Base-by-base conservation (phyloP, 768 basidiomycete species). In the Phylloporus sp. region DNA sequence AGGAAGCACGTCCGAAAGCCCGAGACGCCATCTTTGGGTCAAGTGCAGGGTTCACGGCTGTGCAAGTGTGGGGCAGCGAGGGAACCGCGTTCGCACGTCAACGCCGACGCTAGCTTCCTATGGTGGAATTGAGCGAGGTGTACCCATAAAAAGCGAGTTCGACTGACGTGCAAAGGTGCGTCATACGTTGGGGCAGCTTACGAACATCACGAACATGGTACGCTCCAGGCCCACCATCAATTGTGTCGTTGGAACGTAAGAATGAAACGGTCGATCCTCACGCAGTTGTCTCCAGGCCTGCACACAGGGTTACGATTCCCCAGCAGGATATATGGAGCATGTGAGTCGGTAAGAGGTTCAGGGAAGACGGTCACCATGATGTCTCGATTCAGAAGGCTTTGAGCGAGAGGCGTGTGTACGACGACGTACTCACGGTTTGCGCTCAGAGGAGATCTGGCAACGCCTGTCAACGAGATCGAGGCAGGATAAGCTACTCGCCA, bases 21-120 rank as follows among this genome's bases (percentile, higher is more conserved):
- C n/a, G n/a, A n/a, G n/a, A n/a, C n/a, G n/a, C n/a, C n/a, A n/a
- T n/a, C n/a, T n/a, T n/a, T n/a, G n/a, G n/a, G n/a, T n/a, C n/a
- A n/a, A n/a, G 31, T 34, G 31, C 13, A 45, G 48, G n/a, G 18
- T 22, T n/a, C 26, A 29, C 33, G 31, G 52, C 49, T 49, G 48
- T 55, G 50, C 45, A 48, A 33, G 40, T 54, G 57, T 48, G 57
- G 50, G 58, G 55, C 48, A 55, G 26, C 43, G 33, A 45, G 42
- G 41, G 34, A 50, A 43, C 5, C 26, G 11, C 27, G 31, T 48
- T 53, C 50, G 40, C 59, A 61, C 32, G 50, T 42, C 42, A 21
- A 22, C 48, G 41, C 22, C 37, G 21, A 17, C 32, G 17, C 18
- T 21, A 9, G 33, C 44, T 42, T 34, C 14, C 35, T 35, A 42